Base-by-base conservation (phyloP, 805 yeast genomes). In the Millerozyma acaciae region DNA sequence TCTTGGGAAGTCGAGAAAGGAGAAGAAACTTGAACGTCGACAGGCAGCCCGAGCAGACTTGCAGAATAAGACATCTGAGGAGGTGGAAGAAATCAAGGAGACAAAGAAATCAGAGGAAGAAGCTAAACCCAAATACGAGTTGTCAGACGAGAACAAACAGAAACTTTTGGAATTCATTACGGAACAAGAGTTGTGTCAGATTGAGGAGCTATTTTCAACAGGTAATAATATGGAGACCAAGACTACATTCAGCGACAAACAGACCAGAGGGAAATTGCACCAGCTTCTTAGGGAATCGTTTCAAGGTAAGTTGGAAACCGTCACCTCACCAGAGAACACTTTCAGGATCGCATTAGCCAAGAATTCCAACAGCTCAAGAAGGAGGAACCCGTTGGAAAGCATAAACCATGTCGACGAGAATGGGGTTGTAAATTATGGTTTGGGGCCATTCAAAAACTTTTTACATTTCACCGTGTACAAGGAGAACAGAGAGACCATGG, bases 401-500 rank as follows among this genome's bases (percentile, higher is more conserved):
- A 47, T 58, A 44, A 53, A 65, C 51, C 61, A 62, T 47, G 60
- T 62, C 34, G 69, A 60, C 44, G 67, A 63, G 36, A 53, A 75
- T 38, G 80, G 80, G 16, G 73, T 74, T 3, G 70, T 80, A 28
- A 75, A 78, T 43, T 82, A 80, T 60, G 84, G 87, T 0, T 68
- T 84, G 36, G 97, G 96, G 2, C 78, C 81, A 18, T 66, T 70
- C 36, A 79, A 80, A 44, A 73, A 75, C 27, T 85, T 62, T 56
- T 61, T 89, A 28, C 89, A 84, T 49, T 82, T 89, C 50, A 77
- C 84, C 8, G 64, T 93, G 17, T 88, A 85, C 65, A 93, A 93
- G 56, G 97, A 93, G 53, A 93, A 93, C 62, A 84, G 89, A 54
- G 99, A 93, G 47, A 89, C 99, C 1, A 86, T 93, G 96, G 97